Conservation (phyloP, 2,329 filamentous ascomycete species). For the Ophiostoma sp. region DNA sequence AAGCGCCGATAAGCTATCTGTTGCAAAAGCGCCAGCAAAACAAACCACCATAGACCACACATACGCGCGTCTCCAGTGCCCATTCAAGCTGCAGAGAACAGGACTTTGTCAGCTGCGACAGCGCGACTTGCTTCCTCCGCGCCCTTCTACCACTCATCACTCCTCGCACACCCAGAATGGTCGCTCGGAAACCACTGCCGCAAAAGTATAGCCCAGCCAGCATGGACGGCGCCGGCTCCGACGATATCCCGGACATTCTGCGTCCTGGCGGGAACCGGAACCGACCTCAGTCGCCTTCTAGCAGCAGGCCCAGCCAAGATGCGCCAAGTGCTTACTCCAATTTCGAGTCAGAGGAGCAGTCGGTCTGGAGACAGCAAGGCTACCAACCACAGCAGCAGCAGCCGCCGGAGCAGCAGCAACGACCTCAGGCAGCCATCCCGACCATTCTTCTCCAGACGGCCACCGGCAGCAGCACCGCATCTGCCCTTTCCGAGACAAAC, state of each 20-base stretch:
- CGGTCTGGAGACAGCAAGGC: conserved; percentile 33
- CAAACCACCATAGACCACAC: too few relatives aligned
- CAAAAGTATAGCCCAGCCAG: conserved; percentile 25
- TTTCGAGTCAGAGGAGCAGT: conserved; percentile 33
- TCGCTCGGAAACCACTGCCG: conserved; percentile 38
- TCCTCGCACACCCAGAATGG: conserved; percentile 33
- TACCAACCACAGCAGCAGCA: conserved; percentile 9
- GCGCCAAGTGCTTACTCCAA: conserved; percentile 26
- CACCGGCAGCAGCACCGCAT: conserved; percentile 20
- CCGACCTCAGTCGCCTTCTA: background rate
- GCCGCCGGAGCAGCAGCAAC: background rate
- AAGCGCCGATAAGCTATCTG: background rate
- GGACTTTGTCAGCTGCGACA: background rate
- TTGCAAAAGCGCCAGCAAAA: too few relatives aligned
- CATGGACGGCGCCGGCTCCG: background rate
- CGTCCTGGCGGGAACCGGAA: conserved; percentile 31
- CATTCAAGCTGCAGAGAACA: too few relatives aligned
- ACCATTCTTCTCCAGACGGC: conserved; percentile 32
- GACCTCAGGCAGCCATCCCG: conserved; percentile 30
- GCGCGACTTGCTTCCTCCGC: background rate
- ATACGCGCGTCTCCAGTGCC: too few relatives aligned
- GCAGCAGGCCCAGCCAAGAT: background rate
- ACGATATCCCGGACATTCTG: conserved; percentile 32
- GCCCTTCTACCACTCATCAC: background rate
- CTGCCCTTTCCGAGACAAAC: conserved; percentile 40